Evolutionary conservation across 2,329 filamentous ascomycete species (phyloP), one percentile per base, ranked within the genome.

Genomic region (Trichoderma guizhouense): DNA sequence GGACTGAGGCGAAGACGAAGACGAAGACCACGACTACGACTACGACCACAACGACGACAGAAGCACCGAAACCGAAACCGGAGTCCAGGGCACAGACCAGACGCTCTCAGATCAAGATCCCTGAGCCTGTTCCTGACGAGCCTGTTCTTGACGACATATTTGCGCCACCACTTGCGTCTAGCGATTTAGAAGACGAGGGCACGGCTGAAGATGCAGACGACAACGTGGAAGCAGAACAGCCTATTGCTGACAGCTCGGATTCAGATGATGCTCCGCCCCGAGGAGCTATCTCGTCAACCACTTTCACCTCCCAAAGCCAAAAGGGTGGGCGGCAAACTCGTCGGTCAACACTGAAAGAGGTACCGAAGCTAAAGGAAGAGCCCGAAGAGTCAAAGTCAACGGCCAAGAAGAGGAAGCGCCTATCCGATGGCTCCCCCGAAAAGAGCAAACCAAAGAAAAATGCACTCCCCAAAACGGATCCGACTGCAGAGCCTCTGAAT

Each of bases 271-370:
- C 70, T 30, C 73, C 71, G 36, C 71, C 72, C n/a, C 73, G 75
- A 5, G 80, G 75, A 18, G 73, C 78, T 66, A 84, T 85, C 30
- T 77, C 74, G 47, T 74, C 73, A 9, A 82, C 80, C n/a, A 71
- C 36, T 14, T 85, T 84, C 57, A 28, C 57, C 3, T 36, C 60
- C 24, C 30, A 71, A n/a, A 39, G 55, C n/a, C 57, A 65, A 15
- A 30, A 24, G 2, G 51, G 67, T 39, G 61, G 30, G 32, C 28
- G 55, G 18, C 43, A 21, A 47, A 32, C n/a, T 43, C 66, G 67
- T n/a, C 66, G 28, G 18, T 47, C 58, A 28, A 55, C 14, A 63
- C 11, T 15, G 11, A 68, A 21, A 28, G 28, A 24, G 18, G 8
- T 7, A n/a, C 21, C 34, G 1, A 24, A 24, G 21, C 28, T 26